phyloP scores from a whole-genome alignment of 176 grass and related monocot species.

The Cenchrus fungigraminus region DNA sequence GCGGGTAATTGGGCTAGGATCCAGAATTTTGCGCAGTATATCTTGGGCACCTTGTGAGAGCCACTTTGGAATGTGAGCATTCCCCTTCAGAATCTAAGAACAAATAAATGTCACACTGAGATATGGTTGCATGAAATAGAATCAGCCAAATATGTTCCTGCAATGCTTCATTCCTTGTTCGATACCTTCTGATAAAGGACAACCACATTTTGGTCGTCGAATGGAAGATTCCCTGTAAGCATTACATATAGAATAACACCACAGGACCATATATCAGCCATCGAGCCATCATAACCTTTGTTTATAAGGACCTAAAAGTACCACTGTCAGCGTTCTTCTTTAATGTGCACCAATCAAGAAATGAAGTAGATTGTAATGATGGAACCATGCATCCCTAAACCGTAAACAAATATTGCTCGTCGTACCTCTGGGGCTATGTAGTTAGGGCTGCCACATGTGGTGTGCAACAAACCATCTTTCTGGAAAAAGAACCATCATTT shows the following conservation, averaged over 20 bases:
- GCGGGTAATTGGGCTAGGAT: slow-evolving; percentile 77
- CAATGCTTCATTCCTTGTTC: slow-evolving; percentile 22
- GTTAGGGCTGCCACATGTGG: slow-evolving; percentile 93
- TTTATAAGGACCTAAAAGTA: slow-evolving; percentile 81
- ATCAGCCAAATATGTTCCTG: background rate
- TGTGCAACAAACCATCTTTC: slow-evolving; percentile 95
- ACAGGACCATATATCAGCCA: slow-evolving; percentile 94
- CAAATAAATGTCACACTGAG: slow-evolving; percentile 26
- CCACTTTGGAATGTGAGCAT: slow-evolving; percentile 85
- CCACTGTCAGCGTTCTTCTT: slow-evolving; percentile 30
- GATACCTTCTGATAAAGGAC: slow-evolving; percentile 79
- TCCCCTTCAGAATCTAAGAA: slow-evolving; percentile 72
- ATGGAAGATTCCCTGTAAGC: slow-evolving; percentile 84
- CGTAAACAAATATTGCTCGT: slow-evolving; percentile 18
- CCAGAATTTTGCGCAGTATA: slow-evolving; percentile 70
- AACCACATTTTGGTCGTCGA: slow-evolving; percentile 77
- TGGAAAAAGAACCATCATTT: slow-evolving; percentile 42
- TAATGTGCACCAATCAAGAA: slow-evolving; percentile 1
- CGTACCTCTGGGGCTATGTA: slow-evolving; percentile 93
- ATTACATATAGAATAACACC: slow-evolving; percentile 93
- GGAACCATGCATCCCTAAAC: slow-evolving; percentile 11
- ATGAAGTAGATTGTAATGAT: background rate
- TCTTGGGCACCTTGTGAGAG: slow-evolving; percentile 75
- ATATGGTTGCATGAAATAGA: slow-evolving; percentile 25
- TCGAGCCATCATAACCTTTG: slow-evolving; percentile 84